Conservation (phyloP, 805 yeast species). For the Komagataella pseudopastoris region DNA sequence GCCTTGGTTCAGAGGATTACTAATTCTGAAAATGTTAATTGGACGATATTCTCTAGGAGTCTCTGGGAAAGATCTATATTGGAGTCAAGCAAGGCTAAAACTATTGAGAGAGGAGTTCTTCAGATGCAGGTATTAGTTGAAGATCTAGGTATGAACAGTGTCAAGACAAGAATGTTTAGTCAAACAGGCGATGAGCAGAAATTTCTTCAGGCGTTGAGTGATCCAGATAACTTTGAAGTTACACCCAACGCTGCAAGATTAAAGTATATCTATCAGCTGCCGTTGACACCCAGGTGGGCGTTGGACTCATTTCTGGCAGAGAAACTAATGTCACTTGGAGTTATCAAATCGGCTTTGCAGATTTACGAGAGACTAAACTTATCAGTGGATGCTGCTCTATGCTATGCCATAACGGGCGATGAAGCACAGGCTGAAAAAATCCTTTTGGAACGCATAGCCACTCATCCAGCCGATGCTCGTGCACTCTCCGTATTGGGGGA, state of each 20-base stretch:
- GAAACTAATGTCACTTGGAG: slow-evolving; percentile 74
- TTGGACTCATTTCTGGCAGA: slow-evolving; percentile 78
- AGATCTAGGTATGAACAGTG: slow-evolving; percentile 58
- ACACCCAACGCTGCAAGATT: slow-evolving; percentile 37
- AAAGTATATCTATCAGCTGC: slow-evolving; percentile 58
- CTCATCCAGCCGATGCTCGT: slow-evolving; percentile 65
- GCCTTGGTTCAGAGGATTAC: slow-evolving; percentile 68
- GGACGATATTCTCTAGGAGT: slow-evolving; percentile 70
- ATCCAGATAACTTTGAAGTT: slow-evolving; percentile 16
- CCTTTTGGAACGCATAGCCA: slow-evolving; percentile 35
- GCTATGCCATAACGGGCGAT: slow-evolving; percentile 78
- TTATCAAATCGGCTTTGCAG: slow-evolving; percentile 75
- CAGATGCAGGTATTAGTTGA: slow-evolving; percentile 90
- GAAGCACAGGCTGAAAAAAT: slow-evolving; percentile 51
- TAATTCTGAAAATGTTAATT: slow-evolving; percentile 43
- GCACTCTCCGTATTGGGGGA: slow-evolving; percentile 81
- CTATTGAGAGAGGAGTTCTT: slow-evolving; percentile 86
- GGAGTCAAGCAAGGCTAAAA: slow-evolving; percentile 69
- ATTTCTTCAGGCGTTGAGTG: slow-evolving; percentile 5
- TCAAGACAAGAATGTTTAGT: slow-evolving; percentile 41
- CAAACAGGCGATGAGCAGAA: slow-evolving; percentile 17
- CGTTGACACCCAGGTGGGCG: slow-evolving; percentile 73
- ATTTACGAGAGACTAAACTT: slow-evolving; percentile 70
- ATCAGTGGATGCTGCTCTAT: slow-evolving; percentile 76
- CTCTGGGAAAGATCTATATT: slow-evolving; percentile 83